A percentile compares a stretch with the other conserved stretches of the same genome.
Conservation (phyloP, 163 green algal genomes). For the Volvox carteri region DNA sequence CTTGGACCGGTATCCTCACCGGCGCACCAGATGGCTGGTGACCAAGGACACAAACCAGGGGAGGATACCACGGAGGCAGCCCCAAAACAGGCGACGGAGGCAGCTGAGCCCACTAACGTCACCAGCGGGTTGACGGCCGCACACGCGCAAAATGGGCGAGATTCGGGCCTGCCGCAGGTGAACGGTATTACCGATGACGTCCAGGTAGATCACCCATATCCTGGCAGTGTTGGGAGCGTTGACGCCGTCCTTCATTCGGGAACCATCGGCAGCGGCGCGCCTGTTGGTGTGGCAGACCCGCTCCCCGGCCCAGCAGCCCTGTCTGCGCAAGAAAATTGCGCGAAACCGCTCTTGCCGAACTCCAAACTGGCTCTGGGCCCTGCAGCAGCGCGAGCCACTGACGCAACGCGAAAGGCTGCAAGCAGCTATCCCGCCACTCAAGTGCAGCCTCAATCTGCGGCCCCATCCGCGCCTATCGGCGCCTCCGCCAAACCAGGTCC, state of each 20-base stretch:
- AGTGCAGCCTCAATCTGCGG: neutral
- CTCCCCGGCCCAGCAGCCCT: neutral
- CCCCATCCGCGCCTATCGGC: neutral
- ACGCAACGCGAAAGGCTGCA: too few species aligned
- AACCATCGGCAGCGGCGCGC: neutral
- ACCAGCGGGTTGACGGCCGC: neutral
- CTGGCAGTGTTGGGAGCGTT: neutral
- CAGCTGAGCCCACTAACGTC: too few species aligned
- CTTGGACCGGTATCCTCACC: conserved; percentile 20
- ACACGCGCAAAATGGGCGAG: neutral
- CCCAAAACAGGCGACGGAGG: neutral
- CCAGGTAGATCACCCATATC: neutral
- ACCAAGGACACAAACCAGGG: neutral
- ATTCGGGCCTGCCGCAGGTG: neutral
- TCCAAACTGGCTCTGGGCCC: too few species aligned
- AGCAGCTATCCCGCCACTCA: neutral
- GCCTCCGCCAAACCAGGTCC: too few species aligned
- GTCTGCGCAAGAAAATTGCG: neutral
- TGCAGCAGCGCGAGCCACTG: too few species aligned
- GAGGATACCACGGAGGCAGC: conserved; percentile 6
- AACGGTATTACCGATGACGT: neutral
- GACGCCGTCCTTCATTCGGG: neutral
- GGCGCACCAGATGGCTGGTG: neutral
- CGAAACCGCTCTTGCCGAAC: neutral
- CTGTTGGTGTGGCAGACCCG: neutral